phyloP scores from a whole-genome alignment of 805 yeast genomes.

The Candida sithepensis region DNA sequence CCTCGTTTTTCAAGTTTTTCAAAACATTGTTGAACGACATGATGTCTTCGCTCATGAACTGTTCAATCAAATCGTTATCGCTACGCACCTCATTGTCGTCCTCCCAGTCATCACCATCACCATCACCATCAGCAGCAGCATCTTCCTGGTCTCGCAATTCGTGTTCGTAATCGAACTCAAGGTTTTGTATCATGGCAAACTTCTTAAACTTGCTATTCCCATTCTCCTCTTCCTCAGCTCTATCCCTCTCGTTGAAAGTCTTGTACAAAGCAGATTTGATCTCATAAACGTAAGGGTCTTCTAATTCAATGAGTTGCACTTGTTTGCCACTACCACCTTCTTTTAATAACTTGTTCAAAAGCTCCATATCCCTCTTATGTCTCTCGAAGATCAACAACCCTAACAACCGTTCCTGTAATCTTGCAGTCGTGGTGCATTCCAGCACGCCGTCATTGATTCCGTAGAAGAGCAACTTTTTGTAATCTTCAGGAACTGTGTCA shows the following conservation, averaged over 20 bases:
- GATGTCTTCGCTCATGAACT: conserved; percentile 28
- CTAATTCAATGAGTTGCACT: conserved; percentile 22
- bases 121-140: conserved; percentile 15
- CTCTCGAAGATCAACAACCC: conserved; percentile 32
- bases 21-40: conserved; percentile 21
- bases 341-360: conserved; percentile 22
- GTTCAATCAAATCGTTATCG: conserved; percentile 28
- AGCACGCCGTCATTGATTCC: conserved; percentile 18
- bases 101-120: conserved; percentile 8
- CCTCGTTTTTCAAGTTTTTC: conserved; percentile 10
- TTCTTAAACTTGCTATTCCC: conserved; percentile 22
- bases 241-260: conserved; percentile 17
- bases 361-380: conserved; percentile 31
- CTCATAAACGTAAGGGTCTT: conserved; percentile 30
- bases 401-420: conserved; percentile 32
- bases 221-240: conserved; percentile 8
- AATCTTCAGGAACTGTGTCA: conserved; percentile 23
- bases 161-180: conserved; percentile 35
- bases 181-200: conserved; percentile 32
- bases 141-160: conserved; percentile 22
- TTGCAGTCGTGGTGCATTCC: conserved; percentile 29
- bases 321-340: conserved; percentile 10
- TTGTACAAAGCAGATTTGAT: conserved; percentile 31
- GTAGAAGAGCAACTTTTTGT: conserved; percentile 17
- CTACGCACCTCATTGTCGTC: conserved; percentile 22